These are phyloP conservation scores for Ziziphus jujuba DNA, from an alignment of 306 rosid genomes.

Conservation along the genomic window DNA sequence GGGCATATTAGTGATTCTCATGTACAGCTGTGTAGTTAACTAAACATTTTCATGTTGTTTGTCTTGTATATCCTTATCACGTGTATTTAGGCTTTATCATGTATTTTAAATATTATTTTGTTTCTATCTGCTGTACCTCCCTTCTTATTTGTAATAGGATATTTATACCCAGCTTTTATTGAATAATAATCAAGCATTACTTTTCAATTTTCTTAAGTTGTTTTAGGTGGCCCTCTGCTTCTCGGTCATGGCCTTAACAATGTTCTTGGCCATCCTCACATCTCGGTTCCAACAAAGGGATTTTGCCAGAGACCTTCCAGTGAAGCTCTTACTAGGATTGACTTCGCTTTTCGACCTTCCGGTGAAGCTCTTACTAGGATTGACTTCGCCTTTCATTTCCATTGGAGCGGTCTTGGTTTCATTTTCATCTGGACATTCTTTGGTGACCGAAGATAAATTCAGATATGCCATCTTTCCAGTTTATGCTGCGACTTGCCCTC, in stretches of 20 bases:
- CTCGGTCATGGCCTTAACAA: slow-evolving; percentile 29
- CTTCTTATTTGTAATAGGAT: no score
- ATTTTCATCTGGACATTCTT: slow-evolving; percentile 16
- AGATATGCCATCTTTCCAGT: background rate
- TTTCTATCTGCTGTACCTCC: no score
- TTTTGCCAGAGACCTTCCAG: background rate
- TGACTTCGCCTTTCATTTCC: slow-evolving; percentile 15
- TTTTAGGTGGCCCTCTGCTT: slow-evolving; percentile 32
- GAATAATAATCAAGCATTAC: no score
- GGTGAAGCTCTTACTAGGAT: slow-evolving; percentile 12
- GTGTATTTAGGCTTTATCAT: no score
- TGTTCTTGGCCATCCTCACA: slow-evolving; percentile 17
- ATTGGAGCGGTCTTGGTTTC: slow-evolving; percentile 11
- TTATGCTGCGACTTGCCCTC: slow-evolving; percentile 7
- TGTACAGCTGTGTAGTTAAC: no score
- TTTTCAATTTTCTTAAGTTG: no score
- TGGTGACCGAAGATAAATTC: slow-evolving; percentile 3
- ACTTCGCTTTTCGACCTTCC: slow-evolving; percentile 20
- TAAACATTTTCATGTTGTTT: no score
- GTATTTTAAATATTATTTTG: no score
- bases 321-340: slow-evolving; percentile 16
- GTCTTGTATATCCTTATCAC: no score
- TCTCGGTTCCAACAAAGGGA: slow-evolving; percentile 15
- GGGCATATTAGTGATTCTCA: no score
- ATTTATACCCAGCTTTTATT: no score